A percentile compares a stretch with the other conserved stretches of the same genome.
These are phyloP conservation scores for Gonapodya prolifera DNA, from an alignment of 192 early-diverging fungal genomes.

Conservation along the genomic window DNA sequence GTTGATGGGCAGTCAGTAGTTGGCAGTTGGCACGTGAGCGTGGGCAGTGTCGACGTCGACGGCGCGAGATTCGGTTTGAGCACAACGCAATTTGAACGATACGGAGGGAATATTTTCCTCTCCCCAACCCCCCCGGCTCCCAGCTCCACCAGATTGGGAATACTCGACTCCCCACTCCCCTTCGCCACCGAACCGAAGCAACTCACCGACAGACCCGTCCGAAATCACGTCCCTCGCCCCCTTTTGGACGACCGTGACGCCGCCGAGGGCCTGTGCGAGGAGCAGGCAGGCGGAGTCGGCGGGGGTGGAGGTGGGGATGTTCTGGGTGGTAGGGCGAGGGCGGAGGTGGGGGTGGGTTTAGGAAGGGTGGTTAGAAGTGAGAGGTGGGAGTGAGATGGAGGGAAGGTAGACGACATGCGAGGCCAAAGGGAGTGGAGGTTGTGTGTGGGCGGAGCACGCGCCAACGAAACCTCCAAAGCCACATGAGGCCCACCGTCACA, in stretches of 20 bases:
- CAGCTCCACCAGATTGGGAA: background rate
- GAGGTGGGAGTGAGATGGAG: background rate
- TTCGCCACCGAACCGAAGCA: background rate
- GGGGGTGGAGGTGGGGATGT: too few species aligned
- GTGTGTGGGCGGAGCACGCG: background rate
- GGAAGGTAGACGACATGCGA: background rate
- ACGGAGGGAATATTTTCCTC: background rate
- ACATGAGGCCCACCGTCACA: background rate
- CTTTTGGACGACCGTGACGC: constrained; percentile 70
- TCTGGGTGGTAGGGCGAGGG: background rate
- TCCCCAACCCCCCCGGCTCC: background rate
- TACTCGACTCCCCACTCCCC: background rate
- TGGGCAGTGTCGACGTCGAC: too few species aligned
- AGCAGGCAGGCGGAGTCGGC: constrained; percentile 20
- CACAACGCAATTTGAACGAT: background rate
- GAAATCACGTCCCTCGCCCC: constrained; percentile 63
- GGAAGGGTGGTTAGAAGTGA: background rate
- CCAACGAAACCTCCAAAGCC: background rate
- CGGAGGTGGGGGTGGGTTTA: background rate
- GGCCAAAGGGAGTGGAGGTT: background rate
- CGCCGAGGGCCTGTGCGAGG: constrained; percentile 56
- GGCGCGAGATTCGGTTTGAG: background rate
- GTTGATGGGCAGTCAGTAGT: too few species aligned
- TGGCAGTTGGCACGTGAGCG: too few species aligned
- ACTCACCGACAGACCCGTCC: constrained; percentile 48